A percentile compares a stretch with the other conserved stretches of the same genome.
These are phyloP conservation scores for Trichophyton simii DNA, from an alignment of 2,329 filamentous ascomycete species.

Conservation along the genomic window DNA sequence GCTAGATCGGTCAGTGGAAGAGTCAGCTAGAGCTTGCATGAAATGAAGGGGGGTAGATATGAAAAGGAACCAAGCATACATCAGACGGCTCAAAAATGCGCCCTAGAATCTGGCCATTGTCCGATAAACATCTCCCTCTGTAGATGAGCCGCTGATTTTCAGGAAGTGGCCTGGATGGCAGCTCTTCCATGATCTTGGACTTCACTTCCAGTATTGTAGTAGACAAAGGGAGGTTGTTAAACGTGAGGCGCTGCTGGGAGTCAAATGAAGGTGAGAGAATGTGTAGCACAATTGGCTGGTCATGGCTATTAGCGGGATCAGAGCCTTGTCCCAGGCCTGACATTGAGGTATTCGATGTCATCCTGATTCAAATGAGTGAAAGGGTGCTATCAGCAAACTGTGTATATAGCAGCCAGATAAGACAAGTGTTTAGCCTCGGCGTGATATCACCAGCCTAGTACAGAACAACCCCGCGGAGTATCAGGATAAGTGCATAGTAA, in stretches of 20 bases:
- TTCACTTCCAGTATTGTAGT: constrained; percentile 43
- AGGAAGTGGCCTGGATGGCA: constrained; percentile 36
- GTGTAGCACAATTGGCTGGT: constrained; percentile 17
- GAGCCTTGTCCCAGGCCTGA: not conserved
- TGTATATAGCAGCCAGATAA: not conserved
- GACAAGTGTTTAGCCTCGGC: not conserved
- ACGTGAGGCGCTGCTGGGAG: constrained; percentile 25
- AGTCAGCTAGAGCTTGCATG: not conserved
- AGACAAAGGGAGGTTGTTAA: constrained; percentile 25
- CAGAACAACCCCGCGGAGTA: not conserved
- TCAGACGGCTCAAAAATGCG: constrained; percentile 40
- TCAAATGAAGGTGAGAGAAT: constrained; percentile 32
- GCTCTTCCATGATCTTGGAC: constrained; percentile 36
- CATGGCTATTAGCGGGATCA: constrained; percentile 1
- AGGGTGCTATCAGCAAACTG: not conserved
- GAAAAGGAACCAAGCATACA: constrained; percentile 26
- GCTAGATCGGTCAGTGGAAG: not conserved
- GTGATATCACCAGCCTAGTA: not conserved
- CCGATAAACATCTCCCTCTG: constrained; percentile 40
- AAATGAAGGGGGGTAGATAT: not conserved
- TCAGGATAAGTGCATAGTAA: not conserved
- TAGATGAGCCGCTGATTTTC: constrained; percentile 47
- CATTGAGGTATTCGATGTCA: not conserved
- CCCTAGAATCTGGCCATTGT: constrained; percentile 37
- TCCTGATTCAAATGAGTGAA: not conserved